Base-by-base conservation (phyloP, 352 stramenopile genomes). In the Hyaloperonospora brassicae region DNA sequence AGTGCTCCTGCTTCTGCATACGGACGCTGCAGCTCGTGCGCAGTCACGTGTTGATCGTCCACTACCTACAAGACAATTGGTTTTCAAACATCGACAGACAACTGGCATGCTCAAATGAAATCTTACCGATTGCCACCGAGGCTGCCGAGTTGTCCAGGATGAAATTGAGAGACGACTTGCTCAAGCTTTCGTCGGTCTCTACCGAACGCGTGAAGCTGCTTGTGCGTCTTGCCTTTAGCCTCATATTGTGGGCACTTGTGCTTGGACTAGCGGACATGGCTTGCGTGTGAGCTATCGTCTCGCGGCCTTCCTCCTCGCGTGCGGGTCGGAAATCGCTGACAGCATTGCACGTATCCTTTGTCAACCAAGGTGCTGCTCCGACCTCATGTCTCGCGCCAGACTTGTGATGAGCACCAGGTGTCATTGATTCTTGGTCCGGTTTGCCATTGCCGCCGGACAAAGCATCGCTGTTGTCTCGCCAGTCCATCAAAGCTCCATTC, bases 131-230 rank as follows among this genome's bases (percentile, higher is more conserved):
- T 52, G 42, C 67, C 22, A 49, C 54, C 21, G 61, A 61, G 35
- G 57, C 63, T 48, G 58, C 59, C 38, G 62, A n/a, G 50, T 85
- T 70, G 51, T 80, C 78, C 13, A 89, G 66, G 55, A 89, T 89
- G 54, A 89, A 89, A 56, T 68, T 82, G 27, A 89, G 63, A 55
- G 78, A 86, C 3, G 73, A 83, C 62, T 89, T 89, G 57, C 63
- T 78, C 39, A 61, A 59, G 21, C 41, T 42, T 13, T 42, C 49
- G 47, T 72, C 62, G 17, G 68, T 56, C 47, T 57, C 35, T 23
- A 10, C 52, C 44, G 62, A 40, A 11, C 40, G 46, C 22, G 42
- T 52, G 46, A 64, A 41, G 51, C 59, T 52, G 51, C 35, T 61
- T 11, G 47, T 62, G 35, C 59, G 36, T 61, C 61, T 46, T 52